Evolutionary conservation across 768 basidiomycete species (phyloP), one percentile per base, ranked within the genome.

Genomic region (Rhizopogon vinicolor): DNA sequence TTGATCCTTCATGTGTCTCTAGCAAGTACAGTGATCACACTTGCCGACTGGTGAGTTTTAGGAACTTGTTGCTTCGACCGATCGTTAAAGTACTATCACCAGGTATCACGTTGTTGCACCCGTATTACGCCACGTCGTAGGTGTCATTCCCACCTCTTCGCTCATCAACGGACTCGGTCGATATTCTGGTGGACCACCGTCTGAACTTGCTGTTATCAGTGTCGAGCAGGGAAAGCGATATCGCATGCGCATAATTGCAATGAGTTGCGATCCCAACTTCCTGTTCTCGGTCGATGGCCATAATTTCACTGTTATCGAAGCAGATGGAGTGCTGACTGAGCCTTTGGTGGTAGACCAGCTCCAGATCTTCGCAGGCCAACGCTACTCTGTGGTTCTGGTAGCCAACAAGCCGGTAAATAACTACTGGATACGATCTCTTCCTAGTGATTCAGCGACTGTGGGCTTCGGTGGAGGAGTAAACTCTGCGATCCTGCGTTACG

Each of bases 401-500:
- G 74, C 72, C 14, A 63, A 72, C 45, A 68, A 72, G 44, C 40
- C 63, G 1, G 60, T 71, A 2, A 66, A 56, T 39, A 74, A 74
- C 54, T 57, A 84, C 65, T 85, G 81, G 80, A 72, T 83, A 19
- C 75, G 78, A 14, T 74, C 78, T 0, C 18, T 65, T 16, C 71
- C 76, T 3, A 62, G 62, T 48, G 33, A 49, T 13, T 58, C 60
- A 6, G 40, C 57, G 10, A 59, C 54, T 12, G 13, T 65, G 2
- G 55, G 57, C 13, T 73, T 72, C 44, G 2, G 52, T 0, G 72
- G 69, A 14, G 81, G 81, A n/a, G 58, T 78, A 28, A 84, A 81
- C 64, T 81, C 78, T 12, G 84, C 80, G 2, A 81, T 83, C 44
- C 66, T 83, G 7, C 74, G 78, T 10, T 84, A 84, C 62, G 57